These are phyloP conservation scores for Cystobasidium pallidum DNA, from an alignment of 1,284 basidiomycete genomes.

Conservation along the genomic window DNA sequence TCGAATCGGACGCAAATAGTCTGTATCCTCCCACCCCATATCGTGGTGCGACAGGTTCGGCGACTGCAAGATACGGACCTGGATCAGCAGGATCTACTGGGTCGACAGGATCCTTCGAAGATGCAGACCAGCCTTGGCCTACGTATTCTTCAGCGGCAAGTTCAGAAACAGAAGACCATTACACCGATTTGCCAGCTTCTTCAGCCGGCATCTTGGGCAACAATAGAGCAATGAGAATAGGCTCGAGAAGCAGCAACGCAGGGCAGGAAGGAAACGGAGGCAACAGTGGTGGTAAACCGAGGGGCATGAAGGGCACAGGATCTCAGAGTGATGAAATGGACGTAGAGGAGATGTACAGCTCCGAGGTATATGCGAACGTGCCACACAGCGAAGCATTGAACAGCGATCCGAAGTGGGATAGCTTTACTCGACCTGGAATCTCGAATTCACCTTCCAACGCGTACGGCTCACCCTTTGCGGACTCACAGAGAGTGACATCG, in stretches of 20 bases:
- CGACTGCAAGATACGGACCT: neutral
- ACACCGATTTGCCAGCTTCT: conserved; percentile 39
- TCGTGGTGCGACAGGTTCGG: neutral
- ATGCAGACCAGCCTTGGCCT: conserved; percentile 38
- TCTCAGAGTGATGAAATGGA: conserved; percentile 33
- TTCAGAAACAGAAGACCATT: conserved; percentile 41
- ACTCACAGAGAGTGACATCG: conserved; percentile 33
- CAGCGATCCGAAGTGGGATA: conserved; percentile 18
- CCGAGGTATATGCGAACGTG: conserved; percentile 16
- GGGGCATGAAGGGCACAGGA: neutral
- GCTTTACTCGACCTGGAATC: conserved; percentile 14
- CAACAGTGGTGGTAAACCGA: neutral
- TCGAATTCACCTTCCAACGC: conserved; percentile 9
- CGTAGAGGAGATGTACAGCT: conserved; percentile 34
- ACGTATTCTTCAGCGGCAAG: conserved; percentile 34
- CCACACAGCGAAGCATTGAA: conserved; percentile 4
- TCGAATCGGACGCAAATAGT: conserved; percentile 36
- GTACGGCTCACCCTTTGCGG: conserved; percentile 38
- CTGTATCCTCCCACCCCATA: conserved; percentile 38
- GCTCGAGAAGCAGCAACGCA: conserved; percentile 5
- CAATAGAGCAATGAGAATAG: conserved; percentile 8
- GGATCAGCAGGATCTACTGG: conserved; percentile 2
- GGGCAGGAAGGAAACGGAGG: neutral
- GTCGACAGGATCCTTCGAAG: conserved; percentile 16
- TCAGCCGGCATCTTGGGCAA: conserved; percentile 26